These are phyloP conservation scores for Ophiostoma tasmaniense DNA, from an alignment of 2,329 filamentous ascomycete species.

Conservation along the genomic window DNA sequence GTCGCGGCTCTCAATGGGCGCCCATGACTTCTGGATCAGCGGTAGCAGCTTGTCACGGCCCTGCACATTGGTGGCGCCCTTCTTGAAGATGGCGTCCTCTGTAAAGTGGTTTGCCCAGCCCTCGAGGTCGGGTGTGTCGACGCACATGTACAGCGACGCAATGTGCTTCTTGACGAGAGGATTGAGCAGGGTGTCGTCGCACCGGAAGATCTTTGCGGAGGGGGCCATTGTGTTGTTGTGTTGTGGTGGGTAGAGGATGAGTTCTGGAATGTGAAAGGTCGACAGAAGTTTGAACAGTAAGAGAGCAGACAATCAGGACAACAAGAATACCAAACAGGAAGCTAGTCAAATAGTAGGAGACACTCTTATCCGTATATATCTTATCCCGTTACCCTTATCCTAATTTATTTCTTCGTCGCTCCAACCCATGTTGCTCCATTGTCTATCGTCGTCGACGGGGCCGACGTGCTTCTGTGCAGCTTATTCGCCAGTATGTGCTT, in stretches of 20 bases:
- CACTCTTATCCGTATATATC: not conserved
- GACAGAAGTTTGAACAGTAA: not conserved
- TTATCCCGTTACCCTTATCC: not conserved
- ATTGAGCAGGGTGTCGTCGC: constrained; percentile 16
- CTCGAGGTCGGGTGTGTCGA: constrained; percentile 13
- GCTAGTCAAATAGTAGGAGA: not conserved
- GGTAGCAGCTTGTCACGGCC: constrained; percentile 11
- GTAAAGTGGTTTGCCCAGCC: constrained; percentile 16
- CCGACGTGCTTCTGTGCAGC: not conserved
- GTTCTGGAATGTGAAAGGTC: not conserved
- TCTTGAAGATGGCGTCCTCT: constrained; percentile 17
- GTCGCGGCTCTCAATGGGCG: constrained; percentile 13
- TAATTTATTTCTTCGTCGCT: not conserved
- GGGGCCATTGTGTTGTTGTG: constrained; percentile 8
- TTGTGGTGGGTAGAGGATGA: not conserved
- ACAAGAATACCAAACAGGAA: too few species aligned
- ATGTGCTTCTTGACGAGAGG: constrained; percentile 18
- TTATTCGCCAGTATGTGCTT: not conserved
- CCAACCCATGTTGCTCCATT: not conserved
- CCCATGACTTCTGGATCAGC: constrained; percentile 16
- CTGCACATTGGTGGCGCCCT: constrained; percentile 17
- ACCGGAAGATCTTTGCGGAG: constrained; percentile 13
- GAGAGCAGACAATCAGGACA: not conserved
- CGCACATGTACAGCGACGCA: constrained; percentile 15
- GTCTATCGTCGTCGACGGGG: not conserved